Base-by-base conservation (phyloP, 257 asterid species). In the Datura wrightii region DNA sequence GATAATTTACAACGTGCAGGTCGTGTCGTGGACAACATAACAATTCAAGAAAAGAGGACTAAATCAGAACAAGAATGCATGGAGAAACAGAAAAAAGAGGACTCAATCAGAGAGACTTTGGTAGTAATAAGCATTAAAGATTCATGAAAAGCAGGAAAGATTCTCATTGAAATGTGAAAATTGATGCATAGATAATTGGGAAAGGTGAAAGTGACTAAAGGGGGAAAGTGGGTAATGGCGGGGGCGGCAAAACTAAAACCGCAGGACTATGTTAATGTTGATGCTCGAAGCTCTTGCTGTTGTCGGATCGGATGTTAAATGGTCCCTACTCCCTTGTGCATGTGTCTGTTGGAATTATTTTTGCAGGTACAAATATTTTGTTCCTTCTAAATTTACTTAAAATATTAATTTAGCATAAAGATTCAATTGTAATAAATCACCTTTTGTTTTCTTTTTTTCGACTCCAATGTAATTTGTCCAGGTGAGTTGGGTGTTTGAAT, bases 141-240 rank as follows among this genome's bases (percentile, higher is more conserved):
- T 41, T 58, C 18, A 37, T 76, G 79, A 55, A 87, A 84, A 54
- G 82, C 8, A 10, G 2, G 54, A 58, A 54, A 79, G 79, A 79
- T 69, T 69, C 84, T 84, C 56, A 79, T 58, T 54, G 83, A 82
- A 66, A 46, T 37, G 1, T 37, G 19, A 36, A 37, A 37, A 14
- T 14, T 7, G 24, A 14, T 7, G 2, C 6, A 39, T 37, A 39
- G 52, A 39, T 3, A 69, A n/a, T 71, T 71, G 79, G 56, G 59
- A 50, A 76, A 76, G 44, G 44, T 48, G 4, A 76, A 48, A 76
- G 81, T 48, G 81, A 76, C 81, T 50, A 46, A 19, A 6, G 63
- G 13, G 58, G 58, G 8, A 16, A 15, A 56, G 24, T 4, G 24
- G 16, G 3, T 24, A 1, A 13, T 48, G 46, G 19, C 62, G 44